Evolutionary conservation across 148 eudicot genomes (phyloP).

Genomic region (Diospyros kaki): DNA sequence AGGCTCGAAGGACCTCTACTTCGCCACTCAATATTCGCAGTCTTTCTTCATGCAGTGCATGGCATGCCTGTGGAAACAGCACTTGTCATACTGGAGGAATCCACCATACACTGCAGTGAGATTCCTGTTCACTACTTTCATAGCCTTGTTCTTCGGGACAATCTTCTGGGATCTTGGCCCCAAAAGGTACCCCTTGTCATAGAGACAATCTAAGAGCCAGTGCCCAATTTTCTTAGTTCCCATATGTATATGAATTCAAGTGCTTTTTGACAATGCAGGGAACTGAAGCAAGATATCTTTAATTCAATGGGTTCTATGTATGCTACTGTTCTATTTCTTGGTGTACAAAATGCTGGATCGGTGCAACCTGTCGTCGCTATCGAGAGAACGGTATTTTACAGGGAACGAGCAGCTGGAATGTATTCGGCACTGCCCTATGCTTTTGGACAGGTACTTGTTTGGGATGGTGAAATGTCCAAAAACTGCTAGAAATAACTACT

Average conservation of each 20-base stretch:
- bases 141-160: conserved; percentile 47
- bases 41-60: conserved; percentile 39
- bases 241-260: background rate
- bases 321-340: conserved; percentile 38
- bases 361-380: conserved; percentile 43
- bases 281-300: conserved; percentile 28
- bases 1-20: conserved; percentile 42
- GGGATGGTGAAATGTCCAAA: too few species aligned
- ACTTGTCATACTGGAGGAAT: conserved; percentile 55
- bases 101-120: conserved; percentile 47
- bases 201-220: too few species aligned
- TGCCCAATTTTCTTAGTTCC: background rate
- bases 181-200: conserved; percentile 23
- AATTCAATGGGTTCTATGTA: conserved; percentile 60
- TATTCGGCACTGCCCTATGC: conserved; percentile 58
- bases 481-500: too few species aligned
- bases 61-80: conserved; percentile 66
- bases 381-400: conserved; percentile 52
- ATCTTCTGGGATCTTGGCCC: conserved; percentile 49
- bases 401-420: conserved; percentile 64
- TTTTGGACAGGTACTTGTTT: conserved; percentile 41
- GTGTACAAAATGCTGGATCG: conserved; percentile 37
- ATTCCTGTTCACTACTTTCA: conserved; percentile 29
- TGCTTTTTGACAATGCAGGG: conserved; percentile 22
- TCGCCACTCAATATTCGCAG: conserved; percentile 38